These are phyloP conservation scores for Stagonosporopsis vannaccii DNA, from an alignment of 2,329 filamentous ascomycete species.

Conservation along the genomic window DNA sequence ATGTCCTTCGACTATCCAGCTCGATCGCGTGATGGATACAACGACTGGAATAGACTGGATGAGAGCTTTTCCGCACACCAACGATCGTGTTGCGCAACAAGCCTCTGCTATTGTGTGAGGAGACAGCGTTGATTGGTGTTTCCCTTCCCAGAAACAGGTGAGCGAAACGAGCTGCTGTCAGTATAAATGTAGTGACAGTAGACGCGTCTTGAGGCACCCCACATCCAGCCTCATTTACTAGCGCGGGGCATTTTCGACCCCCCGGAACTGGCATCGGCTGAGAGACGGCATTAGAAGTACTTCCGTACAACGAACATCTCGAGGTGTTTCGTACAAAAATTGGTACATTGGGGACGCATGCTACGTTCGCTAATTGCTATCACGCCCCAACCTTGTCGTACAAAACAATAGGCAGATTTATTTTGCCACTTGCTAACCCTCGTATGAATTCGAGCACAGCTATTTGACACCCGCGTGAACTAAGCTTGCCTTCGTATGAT, in stretches of 20 bases:
- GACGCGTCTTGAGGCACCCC: slow-evolving; percentile 19
- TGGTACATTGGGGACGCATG: background rate
- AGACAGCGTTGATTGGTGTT: background rate
- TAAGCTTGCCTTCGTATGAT: too few species aligned
- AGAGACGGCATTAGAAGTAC: slow-evolving; percentile 8
- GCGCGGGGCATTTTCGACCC: slow-evolving; percentile 24
- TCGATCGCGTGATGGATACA: background rate
- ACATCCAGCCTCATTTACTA: slow-evolving; percentile 26
- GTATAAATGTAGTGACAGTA: slow-evolving; percentile 9
- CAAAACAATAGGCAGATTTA: background rate
- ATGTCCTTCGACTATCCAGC: background rate
- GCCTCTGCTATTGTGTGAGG: background rate
- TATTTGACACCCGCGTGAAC: too few species aligned
- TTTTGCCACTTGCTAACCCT: background rate
- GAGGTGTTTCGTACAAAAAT: slow-evolving; percentile 7
- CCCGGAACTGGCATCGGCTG: slow-evolving; percentile 9
- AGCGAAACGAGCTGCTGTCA: slow-evolving; percentile 14
- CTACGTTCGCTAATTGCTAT: background rate
- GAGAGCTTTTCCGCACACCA: slow-evolving; percentile 1
- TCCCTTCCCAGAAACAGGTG: slow-evolving; percentile 8
- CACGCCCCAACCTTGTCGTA: background rate
- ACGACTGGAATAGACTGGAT: background rate
- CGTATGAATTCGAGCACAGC: too few species aligned
- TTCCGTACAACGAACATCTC: slow-evolving; percentile 6
- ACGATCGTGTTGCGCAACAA: background rate